A percentile compares a stretch with the other conserved stretches of the same genome.
Conservation (phyloP, 164 flowering plant genomes). For the Magnolia sinica region DNA sequence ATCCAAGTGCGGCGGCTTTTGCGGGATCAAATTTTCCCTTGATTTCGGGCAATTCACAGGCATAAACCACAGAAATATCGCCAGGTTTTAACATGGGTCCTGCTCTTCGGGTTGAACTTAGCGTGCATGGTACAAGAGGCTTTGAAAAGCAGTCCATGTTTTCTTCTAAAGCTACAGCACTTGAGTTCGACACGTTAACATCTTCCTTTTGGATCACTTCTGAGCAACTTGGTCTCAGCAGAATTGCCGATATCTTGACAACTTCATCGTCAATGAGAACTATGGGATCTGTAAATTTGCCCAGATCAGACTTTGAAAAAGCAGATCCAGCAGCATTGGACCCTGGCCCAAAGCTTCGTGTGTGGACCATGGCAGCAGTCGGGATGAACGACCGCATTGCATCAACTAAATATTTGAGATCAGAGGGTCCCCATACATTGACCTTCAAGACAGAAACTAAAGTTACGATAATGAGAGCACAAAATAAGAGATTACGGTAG, state of each 20-base stretch:
- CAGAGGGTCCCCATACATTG: constrained; percentile 93
- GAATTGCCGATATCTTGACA: constrained; percentile 82
- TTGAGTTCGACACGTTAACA: background rate
- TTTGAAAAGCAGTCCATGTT: constrained; percentile 7
- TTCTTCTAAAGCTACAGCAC: constrained; percentile 6
- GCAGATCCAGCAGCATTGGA: constrained; percentile 27
- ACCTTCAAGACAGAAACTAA: constrained; percentile 43
- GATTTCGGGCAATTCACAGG: constrained; percentile 87
- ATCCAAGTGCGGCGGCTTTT: constrained; percentile 82
- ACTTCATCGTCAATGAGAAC: constrained; percentile 77
- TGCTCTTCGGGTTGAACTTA: constrained; percentile 11
- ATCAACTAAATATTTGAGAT: constrained; percentile 74
- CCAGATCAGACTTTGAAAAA: constrained; percentile 11
- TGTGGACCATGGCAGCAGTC: constrained; percentile 89
- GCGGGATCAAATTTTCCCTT: constrained; percentile 83
- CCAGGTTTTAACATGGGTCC: constrained; percentile 48
- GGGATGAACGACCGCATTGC: constrained; percentile 91
- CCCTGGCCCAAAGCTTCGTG: constrained; percentile 71
- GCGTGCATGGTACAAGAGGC: constrained; percentile 5
- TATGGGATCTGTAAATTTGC: constrained; percentile 40
- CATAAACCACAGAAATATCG: constrained; percentile 80
- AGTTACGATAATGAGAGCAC: background rate
- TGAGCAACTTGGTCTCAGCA: constrained; percentile 45
- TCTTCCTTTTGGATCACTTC: constrained; percentile 6
- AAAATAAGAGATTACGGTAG: background rate